These are phyloP conservation scores for Trichophyton mentagrophytes DNA, from an alignment of 2,329 filamentous ascomycete species.

Conservation along the genomic window DNA sequence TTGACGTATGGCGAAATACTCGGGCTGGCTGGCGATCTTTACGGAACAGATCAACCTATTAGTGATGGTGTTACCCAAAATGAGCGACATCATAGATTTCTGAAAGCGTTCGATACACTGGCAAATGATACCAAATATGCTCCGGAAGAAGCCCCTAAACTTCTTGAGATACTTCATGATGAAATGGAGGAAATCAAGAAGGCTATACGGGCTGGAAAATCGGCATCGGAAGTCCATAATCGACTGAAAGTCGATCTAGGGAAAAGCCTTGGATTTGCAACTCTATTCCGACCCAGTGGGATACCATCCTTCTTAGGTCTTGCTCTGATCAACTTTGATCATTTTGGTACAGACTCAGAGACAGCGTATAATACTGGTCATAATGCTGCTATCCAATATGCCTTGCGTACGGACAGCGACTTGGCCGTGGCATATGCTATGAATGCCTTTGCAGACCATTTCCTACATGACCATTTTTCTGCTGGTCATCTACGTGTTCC, in stretches of 20 bases:
- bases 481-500: constrained; percentile 3
- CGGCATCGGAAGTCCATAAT: not conserved
- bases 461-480: constrained; percentile 2
- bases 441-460: constrained; percentile 4
- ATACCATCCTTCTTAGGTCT: constrained; percentile 1
- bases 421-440: constrained; percentile 2
- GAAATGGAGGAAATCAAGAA: constrained; percentile 1
- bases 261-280: not conserved
- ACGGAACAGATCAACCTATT: constrained; percentile 2
- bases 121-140: constrained; percentile 4
- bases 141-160: not conserved
- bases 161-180: not conserved
- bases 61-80: constrained; percentile 1
- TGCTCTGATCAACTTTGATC: constrained; percentile 5
- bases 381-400: constrained; percentile 1
- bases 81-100: not conserved
- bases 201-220: not conserved
- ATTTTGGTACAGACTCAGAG: constrained; percentile 2
- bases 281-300: not conserved
- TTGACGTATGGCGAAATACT: constrained; percentile 4
- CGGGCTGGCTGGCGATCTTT: constrained; percentile 3
- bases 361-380: constrained; percentile 5
- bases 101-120: not conserved
- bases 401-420: not conserved
- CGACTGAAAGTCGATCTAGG: not conserved